A percentile compares a stretch with the other conserved stretches of the same genome.
These are phyloP conservation scores for Pichia sp. DNA, from an alignment of 1,139 yeast species.

Conservation along the genomic window DNA sequence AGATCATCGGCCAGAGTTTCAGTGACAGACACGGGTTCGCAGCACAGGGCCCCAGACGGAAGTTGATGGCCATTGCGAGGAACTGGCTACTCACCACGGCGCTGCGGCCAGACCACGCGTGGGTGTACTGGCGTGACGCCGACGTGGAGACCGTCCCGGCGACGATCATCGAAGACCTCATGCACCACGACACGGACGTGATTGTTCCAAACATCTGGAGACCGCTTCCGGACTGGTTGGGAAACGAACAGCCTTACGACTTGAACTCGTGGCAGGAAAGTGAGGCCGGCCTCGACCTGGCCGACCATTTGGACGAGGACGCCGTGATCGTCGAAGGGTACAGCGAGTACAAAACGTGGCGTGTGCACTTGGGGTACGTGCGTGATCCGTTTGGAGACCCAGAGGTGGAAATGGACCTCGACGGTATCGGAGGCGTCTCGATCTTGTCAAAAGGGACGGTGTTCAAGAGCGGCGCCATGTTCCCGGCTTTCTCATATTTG, in stretches of 20 bases:
- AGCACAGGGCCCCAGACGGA: conserved; percentile 71
- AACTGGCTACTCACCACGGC: conserved; percentile 69
- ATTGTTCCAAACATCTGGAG: conserved; percentile 92
- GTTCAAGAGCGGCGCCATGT: conserved; percentile 37
- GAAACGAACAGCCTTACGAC: conserved; percentile 80
- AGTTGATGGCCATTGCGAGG: conserved; percentile 69
- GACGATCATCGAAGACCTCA: conserved; percentile 70
- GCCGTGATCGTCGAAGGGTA: conserved; percentile 90
- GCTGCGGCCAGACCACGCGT: conserved; percentile 76
- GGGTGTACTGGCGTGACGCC: conserved; percentile 95
- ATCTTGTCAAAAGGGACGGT: conserved; percentile 36
- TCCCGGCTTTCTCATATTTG: conserved; percentile 40
- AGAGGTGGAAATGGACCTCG: conserved; percentile 39
- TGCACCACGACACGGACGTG: conserved; percentile 70
- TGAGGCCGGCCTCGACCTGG: conserved; percentile 63
- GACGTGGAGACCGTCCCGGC: conserved; percentile 85
- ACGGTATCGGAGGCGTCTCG: conserved; percentile 43
- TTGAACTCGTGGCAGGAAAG: conserved; percentile 88
- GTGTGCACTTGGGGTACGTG: conserved; percentile 39
- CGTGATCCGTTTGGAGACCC: conserved; percentile 41
- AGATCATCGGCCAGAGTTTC: conserved; percentile 59
- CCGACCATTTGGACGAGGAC: conserved; percentile 65
- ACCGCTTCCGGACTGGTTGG: conserved; percentile 71
- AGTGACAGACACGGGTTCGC: conserved; percentile 68
- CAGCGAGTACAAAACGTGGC: conserved; percentile 40